Evolutionary conservation across 768 basidiomycete species (phyloP), one percentile per base, ranked within the genome.

Genomic region (Phaeotremella skinneri): DNA sequence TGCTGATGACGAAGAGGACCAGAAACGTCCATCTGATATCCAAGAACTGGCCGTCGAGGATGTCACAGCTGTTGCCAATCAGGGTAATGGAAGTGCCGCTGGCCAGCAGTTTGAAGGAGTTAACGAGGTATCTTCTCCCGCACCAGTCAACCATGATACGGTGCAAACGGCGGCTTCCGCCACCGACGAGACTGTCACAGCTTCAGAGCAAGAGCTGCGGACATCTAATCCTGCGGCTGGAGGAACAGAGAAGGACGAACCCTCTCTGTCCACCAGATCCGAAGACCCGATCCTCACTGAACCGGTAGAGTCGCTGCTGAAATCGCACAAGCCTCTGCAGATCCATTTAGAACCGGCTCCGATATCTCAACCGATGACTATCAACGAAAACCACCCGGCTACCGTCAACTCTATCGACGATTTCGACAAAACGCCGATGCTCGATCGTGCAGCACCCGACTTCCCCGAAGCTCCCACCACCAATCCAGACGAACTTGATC

Each of bases 321-420:
- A 27, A 55, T n/a, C 29, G 25, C 20, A 61, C 6, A 61, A 59
- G 34, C 63, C 70, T 0, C 41, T 66, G 30, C 71, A 73, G 34
- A 52, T 68, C n/a, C 55, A 66, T 2, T 23, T 73, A 29, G 71
- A 73, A 41, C 68, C 71, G 2, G 68, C 64, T 0, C 68, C 71
- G 4, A 68, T 73, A 29, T 59, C 68, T 50, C 68, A 73, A 39
- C 64, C 66, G 0, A 55, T 7, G 42, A 49, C 3, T 63, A 61
- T 14, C 47, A 2, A 49, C 11, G 23, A 20, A 13, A 21, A 29
- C 29, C 13, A n/a, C 14, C 37, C 43, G 2, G 31, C 49, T 23
- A 2, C 49, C 23, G 34, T 29, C 34, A 14, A 49, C 23, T 45
- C 43, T 9, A 7, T 13, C 6, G 9, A 7, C 13, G 43, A 45